These are phyloP conservation scores for Aspergillus tamarii DNA, from an alignment of 2,329 filamentous ascomycete species.

Conservation along the genomic window DNA sequence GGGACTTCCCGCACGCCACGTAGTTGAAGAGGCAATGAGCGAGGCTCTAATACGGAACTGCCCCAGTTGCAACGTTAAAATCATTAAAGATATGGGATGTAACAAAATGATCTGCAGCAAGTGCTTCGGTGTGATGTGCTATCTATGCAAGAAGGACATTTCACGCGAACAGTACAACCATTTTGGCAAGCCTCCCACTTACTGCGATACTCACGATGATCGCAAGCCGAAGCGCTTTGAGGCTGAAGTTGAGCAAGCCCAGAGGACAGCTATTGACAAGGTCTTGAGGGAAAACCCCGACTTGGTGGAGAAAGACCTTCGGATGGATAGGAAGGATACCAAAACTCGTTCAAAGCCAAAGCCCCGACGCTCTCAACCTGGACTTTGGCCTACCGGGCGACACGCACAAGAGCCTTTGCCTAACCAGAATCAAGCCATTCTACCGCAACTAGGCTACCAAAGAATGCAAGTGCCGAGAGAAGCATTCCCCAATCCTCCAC, in stretches of 20 bases:
- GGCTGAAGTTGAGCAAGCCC: slow-evolving; percentile 33
- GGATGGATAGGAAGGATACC: slow-evolving; percentile 8
- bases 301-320: slow-evolving; percentile 24
- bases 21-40: slow-evolving; percentile 84
- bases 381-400: neutral
- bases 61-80: slow-evolving; percentile 66
- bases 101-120: slow-evolving; percentile 79
- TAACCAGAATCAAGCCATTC: neutral
- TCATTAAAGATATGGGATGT: slow-evolving; percentile 78
- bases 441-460: neutral
- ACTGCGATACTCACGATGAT: slow-evolving; percentile 29
- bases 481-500: neutral
- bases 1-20: slow-evolving; percentile 63
- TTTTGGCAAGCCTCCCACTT: slow-evolving; percentile 62
- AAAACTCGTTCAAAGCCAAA: neutral
- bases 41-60: slow-evolving; percentile 76
- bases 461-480: neutral
- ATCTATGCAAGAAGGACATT: slow-evolving; percentile 64
- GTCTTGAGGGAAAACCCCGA: slow-evolving; percentile 30
- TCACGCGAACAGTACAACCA: slow-evolving; percentile 67
- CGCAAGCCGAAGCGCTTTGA: slow-evolving; percentile 19
- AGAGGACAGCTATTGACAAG: slow-evolving; percentile 32
- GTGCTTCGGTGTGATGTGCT: slow-evolving; percentile 60
- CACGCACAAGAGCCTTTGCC: neutral
- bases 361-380: neutral